Evolutionary conservation across 1,139 yeast genomes (phyloP).

Genomic region (Debaryomycetaceae sp.): DNA sequence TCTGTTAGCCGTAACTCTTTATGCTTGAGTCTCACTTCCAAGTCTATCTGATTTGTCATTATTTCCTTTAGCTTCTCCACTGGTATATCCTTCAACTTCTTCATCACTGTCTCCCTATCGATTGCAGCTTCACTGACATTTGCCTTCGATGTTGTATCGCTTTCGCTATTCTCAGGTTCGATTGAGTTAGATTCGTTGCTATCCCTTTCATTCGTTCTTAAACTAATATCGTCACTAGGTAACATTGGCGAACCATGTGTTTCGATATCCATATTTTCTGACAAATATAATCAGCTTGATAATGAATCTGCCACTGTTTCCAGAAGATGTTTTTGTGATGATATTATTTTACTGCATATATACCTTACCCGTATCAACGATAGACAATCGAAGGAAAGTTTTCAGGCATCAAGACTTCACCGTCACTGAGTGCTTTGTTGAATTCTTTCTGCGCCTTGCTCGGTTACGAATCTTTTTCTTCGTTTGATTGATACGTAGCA

Average conservation of each 20-base stretch:
- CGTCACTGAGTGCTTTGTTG: neutral
- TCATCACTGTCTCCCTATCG: slow-evolving; percentile 13
- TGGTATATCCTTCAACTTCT: slow-evolving; percentile 32
- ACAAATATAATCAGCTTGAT: neutral
- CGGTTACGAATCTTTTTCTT: no score
- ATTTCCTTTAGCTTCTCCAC: slow-evolving; percentile 37
- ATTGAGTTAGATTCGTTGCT: neutral
- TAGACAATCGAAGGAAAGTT: neutral
- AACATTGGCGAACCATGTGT: neutral
- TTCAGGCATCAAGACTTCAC: neutral
- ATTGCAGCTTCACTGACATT: neutral
- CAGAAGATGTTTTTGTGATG: neutral
- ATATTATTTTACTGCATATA: neutral
- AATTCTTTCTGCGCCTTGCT: no score
- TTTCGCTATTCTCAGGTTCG: neutral
- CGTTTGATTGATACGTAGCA: slow-evolving; percentile 4
- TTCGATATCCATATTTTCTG: neutral
- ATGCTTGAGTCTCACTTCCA: slow-evolving; percentile 69
- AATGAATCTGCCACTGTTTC: neutral
- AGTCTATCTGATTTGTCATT: slow-evolving; percentile 53
- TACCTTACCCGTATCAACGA: neutral
- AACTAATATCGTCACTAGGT: neutral
- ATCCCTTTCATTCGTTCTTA: neutral
- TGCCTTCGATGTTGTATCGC: neutral
- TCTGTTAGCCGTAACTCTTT: slow-evolving; percentile 58